A percentile compares a stretch with the other conserved stretches of the same genome.
Evolutionary conservation across 495 filamentous ascomycete genomes (phyloP).

Genomic region (Chaetomium tenue): DNA sequence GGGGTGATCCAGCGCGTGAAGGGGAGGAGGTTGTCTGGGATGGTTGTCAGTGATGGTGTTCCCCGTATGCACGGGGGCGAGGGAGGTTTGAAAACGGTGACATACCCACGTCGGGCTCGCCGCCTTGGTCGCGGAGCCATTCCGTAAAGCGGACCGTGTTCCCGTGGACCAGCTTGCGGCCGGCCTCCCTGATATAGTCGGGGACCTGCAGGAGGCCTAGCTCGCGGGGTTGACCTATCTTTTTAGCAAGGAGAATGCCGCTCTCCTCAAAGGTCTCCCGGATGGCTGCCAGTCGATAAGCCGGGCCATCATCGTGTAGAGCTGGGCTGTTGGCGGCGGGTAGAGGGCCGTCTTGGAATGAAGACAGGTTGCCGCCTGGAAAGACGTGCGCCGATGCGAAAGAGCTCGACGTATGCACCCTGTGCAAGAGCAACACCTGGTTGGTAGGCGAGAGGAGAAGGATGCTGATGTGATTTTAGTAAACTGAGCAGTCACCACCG

Average conservation of each 20-base stretch:
- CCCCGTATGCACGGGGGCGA: not conserved
- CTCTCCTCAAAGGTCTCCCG: constrained; percentile 94
- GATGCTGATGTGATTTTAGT: constrained; percentile 52
- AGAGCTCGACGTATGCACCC: constrained; percentile 74
- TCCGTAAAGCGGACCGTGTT: constrained; percentile 57
- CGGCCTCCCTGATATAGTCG: constrained; percentile 60
- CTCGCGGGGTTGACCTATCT: constrained; percentile 38
- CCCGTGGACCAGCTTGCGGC: constrained; percentile 64
- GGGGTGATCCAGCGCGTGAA: constrained; percentile 95
- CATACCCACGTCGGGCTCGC: constrained; percentile 64
- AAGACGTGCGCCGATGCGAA: constrained; percentile 96
- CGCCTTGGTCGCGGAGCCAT: constrained; percentile 64
- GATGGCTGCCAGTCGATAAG: constrained; percentile 76
- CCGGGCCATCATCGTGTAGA: constrained; percentile 64
- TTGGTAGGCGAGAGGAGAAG: constrained; percentile 83
- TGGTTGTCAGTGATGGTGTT: not conserved
- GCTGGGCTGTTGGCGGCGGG: constrained; percentile 45
- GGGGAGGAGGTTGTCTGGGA: constrained; percentile 63
- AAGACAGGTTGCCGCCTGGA: constrained; percentile 82
- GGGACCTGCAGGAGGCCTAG: constrained; percentile 53
- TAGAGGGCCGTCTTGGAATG: constrained; percentile 64
- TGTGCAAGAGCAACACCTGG: constrained; percentile 81
- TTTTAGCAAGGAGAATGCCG: constrained; percentile 74
- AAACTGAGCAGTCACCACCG: not conserved
- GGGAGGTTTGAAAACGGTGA: not conserved